A percentile compares a stretch with the other conserved stretches of the same genome.
phyloP scores from a whole-genome alignment of 2,329 filamentous ascomycete species.

The Fonsecaea multimorphosa region DNA sequence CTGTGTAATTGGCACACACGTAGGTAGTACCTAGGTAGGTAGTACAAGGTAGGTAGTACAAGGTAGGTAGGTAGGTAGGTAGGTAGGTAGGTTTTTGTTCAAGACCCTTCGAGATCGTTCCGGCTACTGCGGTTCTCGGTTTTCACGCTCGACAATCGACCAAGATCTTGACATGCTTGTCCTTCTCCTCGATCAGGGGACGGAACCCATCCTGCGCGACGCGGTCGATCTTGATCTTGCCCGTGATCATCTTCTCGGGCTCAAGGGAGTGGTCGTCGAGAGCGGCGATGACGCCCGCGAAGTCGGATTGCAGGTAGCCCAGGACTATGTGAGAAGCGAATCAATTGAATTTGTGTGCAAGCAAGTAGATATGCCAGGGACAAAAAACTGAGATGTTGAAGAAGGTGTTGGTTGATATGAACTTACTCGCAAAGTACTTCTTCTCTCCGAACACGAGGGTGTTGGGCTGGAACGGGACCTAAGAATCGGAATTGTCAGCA shows the following conservation, averaged over 20 bases:
- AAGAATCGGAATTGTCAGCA: background rate
- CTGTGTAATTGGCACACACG: no score
- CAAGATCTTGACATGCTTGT: slow-evolving; percentile 68
- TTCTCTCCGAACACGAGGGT: slow-evolving; percentile 61
- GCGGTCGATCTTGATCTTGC: slow-evolving; percentile 61
- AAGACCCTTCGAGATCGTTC: no score
- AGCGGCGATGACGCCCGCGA: slow-evolving; percentile 63
- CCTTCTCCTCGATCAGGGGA: slow-evolving; percentile 64
- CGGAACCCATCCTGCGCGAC: slow-evolving; percentile 65
- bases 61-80: no score
- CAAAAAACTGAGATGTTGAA: no score
- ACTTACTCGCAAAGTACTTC: slow-evolving; percentile 55
- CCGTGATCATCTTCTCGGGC: slow-evolving; percentile 66
- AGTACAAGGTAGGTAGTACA: no score
- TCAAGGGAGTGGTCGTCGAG: slow-evolving; percentile 55
- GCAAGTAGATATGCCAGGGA: no score
- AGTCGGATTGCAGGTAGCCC: slow-evolving; percentile 61
- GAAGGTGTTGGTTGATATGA: background rate
- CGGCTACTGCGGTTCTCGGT: no score
- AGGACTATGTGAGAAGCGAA: slow-evolving; percentile 40
- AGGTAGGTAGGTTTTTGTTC: no score
- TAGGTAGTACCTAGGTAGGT: no score
- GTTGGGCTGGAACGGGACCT: slow-evolving; percentile 59
- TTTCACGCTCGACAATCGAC: slow-evolving; percentile 46
- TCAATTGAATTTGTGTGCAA: no score